Base-by-base conservation (phyloP, 495 filamentous ascomycete species). In the Parathielavia appendiculata region DNA sequence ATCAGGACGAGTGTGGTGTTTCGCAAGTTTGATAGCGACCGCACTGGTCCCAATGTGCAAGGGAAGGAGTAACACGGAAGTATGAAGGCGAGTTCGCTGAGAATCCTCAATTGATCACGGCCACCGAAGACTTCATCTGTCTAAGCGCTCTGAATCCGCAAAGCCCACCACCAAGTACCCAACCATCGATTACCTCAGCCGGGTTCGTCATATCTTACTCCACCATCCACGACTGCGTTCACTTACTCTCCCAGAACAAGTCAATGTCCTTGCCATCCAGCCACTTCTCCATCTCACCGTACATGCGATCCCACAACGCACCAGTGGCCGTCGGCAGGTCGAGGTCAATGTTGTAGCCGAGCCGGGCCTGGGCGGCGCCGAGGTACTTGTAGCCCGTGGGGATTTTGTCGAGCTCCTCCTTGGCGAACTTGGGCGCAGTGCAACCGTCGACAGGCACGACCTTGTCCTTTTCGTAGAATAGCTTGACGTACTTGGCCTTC, bases 401-500 rank as follows among this genome's bases (percentile, higher is more conserved):
- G 61, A 76, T 83, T 17, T 55, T 63, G 34, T 73, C 67, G 46
- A 86, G 66, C 62, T 75, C 73, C 26, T 73, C 73, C 50, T 73
- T 70, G 61, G 78, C 68, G 20, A 85, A 72, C 5, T 22, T 59
- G 0, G 84, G 83, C 9, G 77, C 66, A 14, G 73, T 76, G 43
- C 69, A 70, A 34, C 81, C 80, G 62, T 83, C 79, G 22, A 81
- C 77, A 20, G 80, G 77, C 30, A 86, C 72, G 40, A 87, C 62
- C 66, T 85, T 86, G 71, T 87, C 84, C 74, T 87, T 87, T 68
- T 85, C 83, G 63, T 87, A 87, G 75, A 83, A 85, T 53, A 85
- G 77, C 56, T 83, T 77, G 62, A 84, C 83, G 66, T 80, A 85
- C 22, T 71, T 72, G 26, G 83, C 81, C 63, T 79, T 78, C 83